These are phyloP conservation scores for Porcisia hertigi DNA, from an alignment of 208 protist genomes.

Conservation along the genomic window DNA sequence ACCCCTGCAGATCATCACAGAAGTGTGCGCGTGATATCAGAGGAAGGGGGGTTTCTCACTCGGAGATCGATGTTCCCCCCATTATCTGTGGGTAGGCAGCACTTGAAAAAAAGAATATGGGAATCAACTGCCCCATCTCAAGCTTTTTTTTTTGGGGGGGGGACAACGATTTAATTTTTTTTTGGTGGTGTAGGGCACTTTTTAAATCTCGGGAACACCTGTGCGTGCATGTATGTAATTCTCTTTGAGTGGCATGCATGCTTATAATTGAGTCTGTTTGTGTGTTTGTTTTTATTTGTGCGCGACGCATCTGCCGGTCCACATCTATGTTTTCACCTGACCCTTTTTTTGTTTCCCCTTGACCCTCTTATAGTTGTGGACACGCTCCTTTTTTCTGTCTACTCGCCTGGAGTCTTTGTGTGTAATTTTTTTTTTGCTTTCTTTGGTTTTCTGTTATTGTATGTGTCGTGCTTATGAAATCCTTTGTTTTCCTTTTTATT, in stretches of 20 bases:
- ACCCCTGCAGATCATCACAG: neutral
- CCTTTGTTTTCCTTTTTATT: neutral
- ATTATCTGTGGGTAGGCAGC: neutral
- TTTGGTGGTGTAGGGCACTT: no score
- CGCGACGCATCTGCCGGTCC: neutral
- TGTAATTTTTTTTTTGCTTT: neutral
- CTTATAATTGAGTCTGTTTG: neutral
- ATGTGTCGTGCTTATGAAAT: neutral
- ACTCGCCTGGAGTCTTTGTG: no score
- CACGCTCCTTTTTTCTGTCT: neutral
- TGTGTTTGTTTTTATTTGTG: neutral
- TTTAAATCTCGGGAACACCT: no score
- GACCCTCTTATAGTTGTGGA: neutral
- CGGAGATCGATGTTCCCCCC: neutral
- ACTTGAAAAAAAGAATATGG: neutral
- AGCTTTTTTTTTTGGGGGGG: no score
- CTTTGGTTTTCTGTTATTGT: neutral
- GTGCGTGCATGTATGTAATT: neutral
- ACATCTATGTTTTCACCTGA: neutral
- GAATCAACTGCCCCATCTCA: no score
- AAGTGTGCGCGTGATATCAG: neutral
- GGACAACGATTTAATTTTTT: no score
- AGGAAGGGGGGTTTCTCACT: neutral
- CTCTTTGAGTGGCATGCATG: neutral
- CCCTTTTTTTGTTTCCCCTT: neutral